Base-by-base conservation (phyloP, 208 protist genomes). In the Wallacemonas rigidus region DNA sequence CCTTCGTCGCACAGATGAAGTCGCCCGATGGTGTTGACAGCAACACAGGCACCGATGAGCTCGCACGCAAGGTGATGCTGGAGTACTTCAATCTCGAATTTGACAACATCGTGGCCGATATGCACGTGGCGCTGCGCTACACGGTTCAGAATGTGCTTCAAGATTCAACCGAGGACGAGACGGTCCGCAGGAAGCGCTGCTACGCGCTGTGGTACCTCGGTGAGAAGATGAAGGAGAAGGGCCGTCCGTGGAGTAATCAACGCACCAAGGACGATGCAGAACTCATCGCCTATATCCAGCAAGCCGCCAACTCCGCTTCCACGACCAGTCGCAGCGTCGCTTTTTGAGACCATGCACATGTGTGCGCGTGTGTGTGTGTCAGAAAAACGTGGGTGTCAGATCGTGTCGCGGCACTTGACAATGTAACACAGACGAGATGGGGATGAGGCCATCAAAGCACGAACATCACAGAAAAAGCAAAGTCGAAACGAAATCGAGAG, bases 1-100 rank as follows among this genome's bases (percentile, higher is more conserved):
- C 79, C 17, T 83, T 88, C 58, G 67, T 73, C 4, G 84, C 83
- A 15, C 80, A 92, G 69, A 79, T 86, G 54, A 75, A 77, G 53
- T 63, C 64, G 1, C 43, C 43, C 15, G 61, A 69, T 15, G 71
- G 61, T 8, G 55, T 57, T 3, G 62, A 64, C 39, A 35, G 26
- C 15, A 36, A 60, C 15, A 57, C 36, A 14, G 51, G 47, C 62
- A 48, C 61, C 47, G 35, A 87, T 35, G 72, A 76, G 62, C 50
- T 91, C 7, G 81, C 81, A 12, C 73, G 73, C 11, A 86, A 87
- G 64, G 35, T 96, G 41, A 83, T 92, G 72, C 26, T 80, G 2
- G 91, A 96, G 71, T 96, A 92, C 77, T 90, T 96, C 55, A 89
- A 84, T 69, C 87, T 96, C 79, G 91, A 96, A 77, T 96, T 87